phyloP scores from a whole-genome alignment of 2,329 filamentous ascomycete genomes.

The Eutypella sp. region DNA sequence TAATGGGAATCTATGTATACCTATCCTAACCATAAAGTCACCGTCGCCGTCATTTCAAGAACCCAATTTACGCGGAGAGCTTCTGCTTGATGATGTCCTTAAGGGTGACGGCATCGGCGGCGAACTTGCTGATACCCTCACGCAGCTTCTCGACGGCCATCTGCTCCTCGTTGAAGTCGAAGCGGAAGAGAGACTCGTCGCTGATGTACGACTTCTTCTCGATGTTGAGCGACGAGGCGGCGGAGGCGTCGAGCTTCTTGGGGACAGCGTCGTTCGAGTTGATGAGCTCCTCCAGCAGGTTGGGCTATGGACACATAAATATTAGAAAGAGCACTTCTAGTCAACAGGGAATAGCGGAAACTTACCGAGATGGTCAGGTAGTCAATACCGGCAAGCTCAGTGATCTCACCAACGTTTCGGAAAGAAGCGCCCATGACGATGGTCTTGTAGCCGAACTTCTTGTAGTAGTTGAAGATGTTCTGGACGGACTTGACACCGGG shows the following conservation, averaged over 20 bases:
- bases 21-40: too few relatives aligned
- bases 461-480: slow-evolving; percentile 99
- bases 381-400: slow-evolving; percentile 95
- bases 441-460: slow-evolving; percentile 98
- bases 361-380: slow-evolving; percentile 95
- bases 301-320: slow-evolving; percentile 54
- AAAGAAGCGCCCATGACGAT: slow-evolving; percentile 99
- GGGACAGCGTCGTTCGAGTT: slow-evolving; percentile 78
- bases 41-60: background rate
- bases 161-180: slow-evolving; percentile 99
- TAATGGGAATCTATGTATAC: too few relatives aligned
- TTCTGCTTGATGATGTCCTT: slow-evolving; percentile 90
- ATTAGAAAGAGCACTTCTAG: slow-evolving; percentile 2
- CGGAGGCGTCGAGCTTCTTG: slow-evolving; percentile 80
- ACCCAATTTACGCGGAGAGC: slow-evolving; percentile 48
- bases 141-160: slow-evolving; percentile 99
- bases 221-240: slow-evolving; percentile 65
- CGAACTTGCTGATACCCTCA: slow-evolving; percentile 99
- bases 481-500: slow-evolving; percentile 93
- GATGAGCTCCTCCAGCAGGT: slow-evolving; percentile 87
- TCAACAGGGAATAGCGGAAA: slow-evolving; percentile 15
- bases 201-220: slow-evolving; percentile 88
- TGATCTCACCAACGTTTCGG: slow-evolving; percentile 94
- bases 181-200: slow-evolving; percentile 88
- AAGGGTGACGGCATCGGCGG: slow-evolving; percentile 88